These are phyloP conservation scores for Wickerhamiella allomyrinae DNA, from an alignment of 805 yeast species.

Conservation along the genomic window DNA sequence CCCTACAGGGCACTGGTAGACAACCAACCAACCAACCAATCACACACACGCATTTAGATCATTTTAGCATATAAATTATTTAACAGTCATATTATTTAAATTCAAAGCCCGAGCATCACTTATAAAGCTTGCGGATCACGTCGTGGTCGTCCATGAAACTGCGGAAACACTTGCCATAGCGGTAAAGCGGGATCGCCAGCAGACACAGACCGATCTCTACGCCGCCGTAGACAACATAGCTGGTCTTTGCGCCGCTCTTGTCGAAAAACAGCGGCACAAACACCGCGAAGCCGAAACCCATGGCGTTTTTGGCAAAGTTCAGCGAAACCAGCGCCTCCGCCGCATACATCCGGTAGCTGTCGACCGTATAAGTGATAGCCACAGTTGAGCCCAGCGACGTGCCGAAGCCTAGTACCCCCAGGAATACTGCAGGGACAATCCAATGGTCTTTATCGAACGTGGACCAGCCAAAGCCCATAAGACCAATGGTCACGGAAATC, in stretches of 20 bases:
- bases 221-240: slow-evolving; percentile 39
- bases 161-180: slow-evolving; percentile 39
- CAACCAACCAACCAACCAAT: background rate
- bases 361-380: slow-evolving; percentile 45
- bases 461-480: slow-evolving; percentile 55
- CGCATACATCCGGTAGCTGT: slow-evolving; percentile 42
- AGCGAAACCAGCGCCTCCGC: slow-evolving; percentile 44
- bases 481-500: slow-evolving; percentile 32
- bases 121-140: slow-evolving; percentile 29
- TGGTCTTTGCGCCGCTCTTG: slow-evolving; percentile 30
- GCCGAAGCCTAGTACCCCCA: slow-evolving; percentile 45
- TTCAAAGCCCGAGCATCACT: background rate
- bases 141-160: slow-evolving; percentile 38
- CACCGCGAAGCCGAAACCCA: slow-evolving; percentile 43
- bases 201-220: slow-evolving; percentile 36
- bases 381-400: slow-evolving; percentile 48
- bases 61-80: background rate
- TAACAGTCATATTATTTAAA: background rate
- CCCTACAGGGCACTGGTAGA: background rate
- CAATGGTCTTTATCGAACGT: slow-evolving; percentile 33
- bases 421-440: slow-evolving; percentile 44
- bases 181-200: slow-evolving; percentile 37
- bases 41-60: too few species aligned
- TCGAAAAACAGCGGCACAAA: slow-evolving; percentile 37
- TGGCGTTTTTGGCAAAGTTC: slow-evolving; percentile 38